Evolutionary conservation across 768 basidiomycete species (phyloP).

Genomic region (Macrolepiota fuliginosa): DNA sequence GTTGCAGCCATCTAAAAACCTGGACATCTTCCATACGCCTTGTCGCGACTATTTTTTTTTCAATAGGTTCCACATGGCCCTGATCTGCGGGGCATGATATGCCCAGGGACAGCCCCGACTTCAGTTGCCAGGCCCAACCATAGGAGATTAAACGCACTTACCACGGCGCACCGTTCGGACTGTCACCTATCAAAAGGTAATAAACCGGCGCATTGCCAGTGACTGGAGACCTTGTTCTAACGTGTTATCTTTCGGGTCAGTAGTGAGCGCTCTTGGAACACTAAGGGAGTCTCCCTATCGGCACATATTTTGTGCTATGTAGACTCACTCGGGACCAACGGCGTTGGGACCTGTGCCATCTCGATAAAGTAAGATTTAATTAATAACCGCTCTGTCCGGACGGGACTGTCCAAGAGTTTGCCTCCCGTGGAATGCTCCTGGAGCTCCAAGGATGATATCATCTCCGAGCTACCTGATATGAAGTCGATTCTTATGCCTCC

Average conservation of each 20-base stretch:
- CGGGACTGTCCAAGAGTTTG: neutral
- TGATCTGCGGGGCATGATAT: slow-evolving; percentile 49
- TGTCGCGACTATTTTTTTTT: slow-evolving; percentile 45
- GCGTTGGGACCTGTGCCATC: slow-evolving; percentile 15
- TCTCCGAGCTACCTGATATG: neutral
- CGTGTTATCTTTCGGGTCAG: neutral
- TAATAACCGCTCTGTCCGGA: no score
- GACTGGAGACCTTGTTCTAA: slow-evolving; percentile 22
- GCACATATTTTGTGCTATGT: no score
- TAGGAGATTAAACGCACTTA: slow-evolving; percentile 20
- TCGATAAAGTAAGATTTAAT: slow-evolving; percentile 14
- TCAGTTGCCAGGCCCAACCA: neutral
- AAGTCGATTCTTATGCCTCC: neutral
- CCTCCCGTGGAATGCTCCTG: slow-evolving; percentile 1
- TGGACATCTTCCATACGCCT: slow-evolving; percentile 54
- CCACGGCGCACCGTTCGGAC: slow-evolving; percentile 39
- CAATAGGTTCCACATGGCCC: slow-evolving; percentile 46
- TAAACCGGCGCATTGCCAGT: slow-evolving; percentile 45
- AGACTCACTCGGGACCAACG: slow-evolving; percentile 18
- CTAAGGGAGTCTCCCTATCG: neutral
- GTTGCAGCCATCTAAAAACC: slow-evolving; percentile 40
- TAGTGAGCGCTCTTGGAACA: neutral
- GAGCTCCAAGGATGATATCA: slow-evolving; percentile 3
- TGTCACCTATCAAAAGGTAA: slow-evolving; percentile 43
- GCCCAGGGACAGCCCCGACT: slow-evolving; percentile 30